Evolutionary conservation across 345 rosid species (phyloP).

Genomic region (Ceriops tagal): DNA sequence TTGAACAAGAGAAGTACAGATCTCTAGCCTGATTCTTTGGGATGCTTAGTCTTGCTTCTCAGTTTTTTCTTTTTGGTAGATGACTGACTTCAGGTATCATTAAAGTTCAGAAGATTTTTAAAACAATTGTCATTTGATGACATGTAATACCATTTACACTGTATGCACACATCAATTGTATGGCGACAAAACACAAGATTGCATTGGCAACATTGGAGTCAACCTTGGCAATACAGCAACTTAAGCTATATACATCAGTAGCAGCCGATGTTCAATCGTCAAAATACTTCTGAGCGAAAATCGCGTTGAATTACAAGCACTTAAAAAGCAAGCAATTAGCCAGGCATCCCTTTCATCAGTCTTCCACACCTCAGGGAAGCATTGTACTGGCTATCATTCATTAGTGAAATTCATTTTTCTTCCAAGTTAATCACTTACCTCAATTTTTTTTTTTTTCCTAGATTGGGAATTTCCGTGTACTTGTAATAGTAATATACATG

Average conservation of each 20-base stretch:
- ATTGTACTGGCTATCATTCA: background rate
- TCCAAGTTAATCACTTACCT: background rate
- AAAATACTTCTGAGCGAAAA: background rate
- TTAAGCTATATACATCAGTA: background rate
- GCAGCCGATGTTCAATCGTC: background rate
- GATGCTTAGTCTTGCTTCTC: no score
- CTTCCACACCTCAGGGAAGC: slow-evolving; percentile 10
- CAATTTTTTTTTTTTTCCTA: background rate
- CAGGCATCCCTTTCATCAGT: background rate
- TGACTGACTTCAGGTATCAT: no score
- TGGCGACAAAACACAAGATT: background rate
- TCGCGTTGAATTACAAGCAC: background rate
- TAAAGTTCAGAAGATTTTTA: no score
- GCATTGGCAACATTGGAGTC: background rate
- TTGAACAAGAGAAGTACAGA: no score
- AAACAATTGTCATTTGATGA: no score
- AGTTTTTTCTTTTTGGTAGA: no score
- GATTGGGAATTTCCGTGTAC: background rate
- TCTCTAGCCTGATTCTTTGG: no score
- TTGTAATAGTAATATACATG: slow-evolving; percentile 11
- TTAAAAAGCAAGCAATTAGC: background rate
- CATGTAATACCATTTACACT: no score
- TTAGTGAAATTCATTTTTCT: slow-evolving; percentile 1
- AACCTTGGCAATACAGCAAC: background rate
- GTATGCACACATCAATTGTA: no score